Percentiles rank a stretch among this genome's conserved stretches.
These are phyloP conservation scores for Salvia rosmarinus DNA, from an alignment of 257 asterid genomes.

Conservation along the genomic window DNA sequence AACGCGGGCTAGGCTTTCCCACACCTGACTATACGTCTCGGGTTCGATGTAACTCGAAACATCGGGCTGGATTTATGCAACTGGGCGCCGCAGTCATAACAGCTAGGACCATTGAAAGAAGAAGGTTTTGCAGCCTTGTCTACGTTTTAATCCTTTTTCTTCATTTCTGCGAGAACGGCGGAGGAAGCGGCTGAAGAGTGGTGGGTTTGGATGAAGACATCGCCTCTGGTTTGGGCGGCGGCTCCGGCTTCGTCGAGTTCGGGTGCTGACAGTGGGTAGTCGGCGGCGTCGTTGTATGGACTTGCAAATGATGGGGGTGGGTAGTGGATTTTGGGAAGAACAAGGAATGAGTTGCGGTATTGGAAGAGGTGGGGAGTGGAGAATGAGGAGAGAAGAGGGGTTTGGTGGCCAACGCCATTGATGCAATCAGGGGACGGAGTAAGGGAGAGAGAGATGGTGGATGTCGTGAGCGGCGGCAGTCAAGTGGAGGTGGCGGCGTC, in stretches of 20 bases:
- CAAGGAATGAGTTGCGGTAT: constrained; percentile 31
- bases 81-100: constrained; percentile 97
- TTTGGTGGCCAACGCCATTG: constrained; percentile 72
- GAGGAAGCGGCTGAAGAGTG: constrained; percentile 53
- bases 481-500: too few relatives aligned
- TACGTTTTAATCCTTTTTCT: constrained; percentile 45
- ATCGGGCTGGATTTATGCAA: constrained; percentile 68
- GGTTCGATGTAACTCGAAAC: constrained; percentile 69
- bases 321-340: constrained; percentile 32
- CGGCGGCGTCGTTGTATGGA: constrained; percentile 39
- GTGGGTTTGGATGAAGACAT: constrained; percentile 66
- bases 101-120: constrained; percentile 44
- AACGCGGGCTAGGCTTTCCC: background rate
- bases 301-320: constrained; percentile 49
- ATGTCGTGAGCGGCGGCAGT: too few relatives aligned
- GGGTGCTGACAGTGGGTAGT: constrained; percentile 35
- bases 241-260: constrained; percentile 78
- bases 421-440: too few relatives aligned
- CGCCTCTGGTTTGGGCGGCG: constrained; percentile 85
- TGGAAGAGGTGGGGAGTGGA: constrained; percentile 33
- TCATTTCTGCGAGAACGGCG: constrained; percentile 37
- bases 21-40: constrained; percentile 52
- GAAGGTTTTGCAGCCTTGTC: constrained; percentile 51
- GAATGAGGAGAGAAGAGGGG: constrained; percentile 49
- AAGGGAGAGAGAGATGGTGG: too few relatives aligned